Conservation (phyloP, 2,329 filamentous ascomycete genomes). For the Parafenestella ontariensis region DNA sequence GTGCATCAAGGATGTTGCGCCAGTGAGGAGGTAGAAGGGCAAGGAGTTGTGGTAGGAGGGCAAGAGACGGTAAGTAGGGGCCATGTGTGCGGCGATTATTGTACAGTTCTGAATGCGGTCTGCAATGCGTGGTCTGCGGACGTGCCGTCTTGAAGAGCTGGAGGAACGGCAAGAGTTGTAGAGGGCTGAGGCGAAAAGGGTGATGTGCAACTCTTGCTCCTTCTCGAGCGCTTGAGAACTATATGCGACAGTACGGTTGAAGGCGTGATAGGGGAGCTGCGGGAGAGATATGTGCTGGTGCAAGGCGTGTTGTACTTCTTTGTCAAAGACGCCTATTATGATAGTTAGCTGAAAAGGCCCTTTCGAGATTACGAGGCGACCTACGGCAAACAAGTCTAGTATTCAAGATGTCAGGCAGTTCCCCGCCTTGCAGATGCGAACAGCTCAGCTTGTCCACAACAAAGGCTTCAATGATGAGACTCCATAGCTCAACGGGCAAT, state of each 20-base stretch:
- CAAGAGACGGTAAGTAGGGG: background rate
- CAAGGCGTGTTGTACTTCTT: slow-evolving; percentile 2
- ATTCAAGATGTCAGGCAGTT: background rate
- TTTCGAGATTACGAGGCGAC: background rate
- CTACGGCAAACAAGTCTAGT: slow-evolving; percentile 3
- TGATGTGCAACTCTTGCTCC: background rate
- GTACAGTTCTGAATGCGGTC: slow-evolving; percentile 3
- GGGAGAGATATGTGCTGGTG: background rate
- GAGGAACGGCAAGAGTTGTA: background rate
- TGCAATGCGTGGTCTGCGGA: background rate
- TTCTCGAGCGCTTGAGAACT: background rate
- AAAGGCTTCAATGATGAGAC: slow-evolving; percentile 1
- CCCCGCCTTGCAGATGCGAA: background rate
- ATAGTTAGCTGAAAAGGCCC: background rate
- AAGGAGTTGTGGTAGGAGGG: too few relatives aligned
- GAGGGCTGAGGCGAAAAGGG: slow-evolving; percentile 6
- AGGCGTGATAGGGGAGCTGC: slow-evolving; percentile 1
- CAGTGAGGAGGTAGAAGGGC: background rate
- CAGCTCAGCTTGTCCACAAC: background rate
- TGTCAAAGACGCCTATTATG: background rate
- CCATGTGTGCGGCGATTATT: background rate
- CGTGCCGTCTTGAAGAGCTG: background rate
- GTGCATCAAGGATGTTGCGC: background rate
- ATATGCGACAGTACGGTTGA: background rate
- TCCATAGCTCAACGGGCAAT: slow-evolving; percentile 7